Evolutionary conservation across 2,329 filamentous ascomycete genomes (phyloP).

Genomic region (Aspergillus bombycis): DNA sequence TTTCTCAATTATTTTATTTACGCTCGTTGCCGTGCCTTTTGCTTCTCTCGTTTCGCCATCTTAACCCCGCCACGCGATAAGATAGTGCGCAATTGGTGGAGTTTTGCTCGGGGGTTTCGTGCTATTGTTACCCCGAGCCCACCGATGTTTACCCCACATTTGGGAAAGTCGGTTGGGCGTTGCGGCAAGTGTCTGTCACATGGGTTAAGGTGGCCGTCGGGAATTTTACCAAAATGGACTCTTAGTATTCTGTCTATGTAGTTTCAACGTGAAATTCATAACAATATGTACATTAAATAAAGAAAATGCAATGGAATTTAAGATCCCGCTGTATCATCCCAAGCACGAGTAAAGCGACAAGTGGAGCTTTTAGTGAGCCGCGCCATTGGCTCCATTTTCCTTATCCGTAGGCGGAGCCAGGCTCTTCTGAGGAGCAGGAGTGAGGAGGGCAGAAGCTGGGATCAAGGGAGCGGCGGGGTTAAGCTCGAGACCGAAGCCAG

Average conservation of each 20-base stretch:
- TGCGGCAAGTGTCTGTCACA: not conserved
- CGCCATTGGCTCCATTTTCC: constrained; percentile 27
- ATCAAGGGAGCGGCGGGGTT: constrained; percentile 82
- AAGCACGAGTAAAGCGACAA: not conserved
- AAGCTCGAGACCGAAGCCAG: constrained; percentile 85
- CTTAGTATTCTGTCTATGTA: not conserved
- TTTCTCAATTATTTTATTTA: not conserved
- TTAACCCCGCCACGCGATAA: constrained; percentile 23
- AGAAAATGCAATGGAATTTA: not conserved
- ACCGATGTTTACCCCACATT: constrained; percentile 23
- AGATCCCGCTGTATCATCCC: not conserved
- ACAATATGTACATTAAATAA: not conserved
- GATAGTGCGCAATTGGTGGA: constrained; percentile 23
- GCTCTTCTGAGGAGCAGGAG: constrained; percentile 59
- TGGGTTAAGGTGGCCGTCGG: not conserved
- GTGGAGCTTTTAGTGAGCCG: constrained; percentile 8
- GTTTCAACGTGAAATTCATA: constrained; percentile 9
- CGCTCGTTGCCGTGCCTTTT: not conserved
- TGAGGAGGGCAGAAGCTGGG: constrained; percentile 72
- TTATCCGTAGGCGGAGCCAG: constrained; percentile 41
- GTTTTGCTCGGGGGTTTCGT: constrained; percentile 30
- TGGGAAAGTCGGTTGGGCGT: not conserved
- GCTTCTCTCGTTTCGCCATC: not conserved
- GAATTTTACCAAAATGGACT: not conserved
- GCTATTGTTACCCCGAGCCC: constrained; percentile 36